Evolutionary conservation across 2,329 filamentous ascomycete species (phyloP), one percentile per base, ranked within the genome.

Genomic region (Cladosporium sp.): DNA sequence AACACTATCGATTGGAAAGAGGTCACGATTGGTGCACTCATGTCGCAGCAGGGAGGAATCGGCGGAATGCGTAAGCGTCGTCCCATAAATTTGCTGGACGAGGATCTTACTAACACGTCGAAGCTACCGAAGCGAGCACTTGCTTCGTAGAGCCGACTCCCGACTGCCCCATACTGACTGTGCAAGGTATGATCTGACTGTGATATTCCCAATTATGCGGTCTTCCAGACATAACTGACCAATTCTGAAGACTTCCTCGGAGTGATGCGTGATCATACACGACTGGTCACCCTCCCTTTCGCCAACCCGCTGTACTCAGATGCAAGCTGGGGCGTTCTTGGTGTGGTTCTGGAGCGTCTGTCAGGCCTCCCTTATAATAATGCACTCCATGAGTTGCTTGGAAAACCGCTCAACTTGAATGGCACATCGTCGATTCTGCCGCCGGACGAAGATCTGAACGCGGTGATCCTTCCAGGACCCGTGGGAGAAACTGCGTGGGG

Each of bases 321-420:
- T 58, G 74, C 74, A 4, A 74, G 73, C 1, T 80, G 76, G 47
- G 74, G 74, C 59, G 68, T 79, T 3, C 66, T 79, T 58, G 80
- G 68, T 52, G 80, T 76, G 72, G 79, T 73, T 30, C 72, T 77
- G 44, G 81, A 78, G 70, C 76, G 72, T 4, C 78, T 83, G 7
- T 79, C 78, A 0, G 75, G 77, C 2, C 75, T 78, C 51, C 68
- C 72, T 3, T 44, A 44, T 18, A 44, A 44, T n/a, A 18, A 44
- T 21, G 38, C 38, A 44, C 38, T 44, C 18, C 38, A n/a, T 10
- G 18, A 44, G 7, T 10, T 44, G 38, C 38, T 44, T 44, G 38
- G 18, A 18, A 44, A n/a, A n/a, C 38, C 38, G 18, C 38, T 44
- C 1, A n/a, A 44, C 8, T 18, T 44, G 18, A 44, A 44, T 18